Evolutionary conservation across 495 filamentous ascomycete species (phyloP).

Genomic region (Aspergillus bertholletiae): DNA sequence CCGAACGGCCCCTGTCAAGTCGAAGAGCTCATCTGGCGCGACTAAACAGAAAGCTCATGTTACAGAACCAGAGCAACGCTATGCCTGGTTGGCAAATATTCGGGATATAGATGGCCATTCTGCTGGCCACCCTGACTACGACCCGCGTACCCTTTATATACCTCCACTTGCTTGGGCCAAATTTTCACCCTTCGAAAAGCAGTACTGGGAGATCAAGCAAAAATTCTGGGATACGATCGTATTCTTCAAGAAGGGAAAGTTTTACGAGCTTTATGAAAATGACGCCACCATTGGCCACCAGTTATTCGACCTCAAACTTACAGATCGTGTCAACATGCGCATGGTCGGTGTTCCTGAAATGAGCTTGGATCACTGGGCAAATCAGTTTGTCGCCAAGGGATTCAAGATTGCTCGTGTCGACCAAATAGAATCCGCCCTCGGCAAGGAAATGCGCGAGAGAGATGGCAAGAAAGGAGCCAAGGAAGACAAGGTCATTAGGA

Average conservation of each 20-base stretch:
- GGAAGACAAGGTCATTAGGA: slow-evolving; percentile 84
- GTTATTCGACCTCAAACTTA: slow-evolving; percentile 96
- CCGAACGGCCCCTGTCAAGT: slow-evolving; percentile 31
- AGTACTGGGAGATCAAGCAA: slow-evolving; percentile 99
- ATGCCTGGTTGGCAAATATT: slow-evolving; percentile 84
- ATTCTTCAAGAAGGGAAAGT: slow-evolving; percentile 99
- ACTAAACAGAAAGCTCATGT: slow-evolving; percentile 73
- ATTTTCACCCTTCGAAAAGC: slow-evolving; percentile 93
- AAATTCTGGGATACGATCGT: slow-evolving; percentile 97
- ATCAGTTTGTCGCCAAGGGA: slow-evolving; percentile 90
- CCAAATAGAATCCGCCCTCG: slow-evolving; percentile 90
- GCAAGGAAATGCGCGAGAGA: slow-evolving; percentile 96
- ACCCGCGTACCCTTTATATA: slow-evolving; percentile 87
- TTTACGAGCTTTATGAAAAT: slow-evolving; percentile 98
- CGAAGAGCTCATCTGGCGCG: slow-evolving; percentile 46
- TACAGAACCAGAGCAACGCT: slow-evolving; percentile 76
- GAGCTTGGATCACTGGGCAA: slow-evolving; percentile 86
- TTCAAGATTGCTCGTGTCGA: slow-evolving; percentile 96
- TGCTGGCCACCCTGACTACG: slow-evolving; percentile 80
- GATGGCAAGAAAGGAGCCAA: slow-evolving; percentile 58
- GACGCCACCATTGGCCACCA: slow-evolving; percentile 97
- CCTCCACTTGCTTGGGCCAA: slow-evolving; percentile 70
- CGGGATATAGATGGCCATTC: slow-evolving; percentile 79
- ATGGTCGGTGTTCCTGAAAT: slow-evolving; percentile 95
- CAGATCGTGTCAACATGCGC: slow-evolving; percentile 98